Base-by-base conservation (phyloP, 2,329 filamentous ascomycete species). In the Aspergillus jensenii region DNA sequence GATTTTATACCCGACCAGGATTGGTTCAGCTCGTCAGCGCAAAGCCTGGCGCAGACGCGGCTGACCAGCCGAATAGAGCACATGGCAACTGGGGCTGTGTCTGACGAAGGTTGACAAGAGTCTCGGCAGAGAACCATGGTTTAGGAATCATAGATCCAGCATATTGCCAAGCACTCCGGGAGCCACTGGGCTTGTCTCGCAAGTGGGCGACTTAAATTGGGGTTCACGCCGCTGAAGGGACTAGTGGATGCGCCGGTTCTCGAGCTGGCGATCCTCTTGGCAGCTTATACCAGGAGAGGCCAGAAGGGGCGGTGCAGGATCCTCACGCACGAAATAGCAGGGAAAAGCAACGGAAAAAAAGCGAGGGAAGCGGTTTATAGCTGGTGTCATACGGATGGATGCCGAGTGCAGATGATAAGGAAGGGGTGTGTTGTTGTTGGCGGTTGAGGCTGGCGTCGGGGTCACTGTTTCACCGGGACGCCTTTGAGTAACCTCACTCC, bases 261-360 rank as follows among this genome's bases (percentile, higher is more conserved):
- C 57, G 50, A 53, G 49, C 17, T 45, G 59, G 56, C 60, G 60
- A 65, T 65, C 61, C 14, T 52, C 62, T 65, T 64, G 62, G 62
- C 63, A 44, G 23, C 35, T 19, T 41, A 27, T 15, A 19, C 14
- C 21, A 52, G 11, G n/a, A n/a, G 27, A 37, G 50, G 19, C 44
- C 21, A 49, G 41, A 53, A 49, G 51, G 51, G 56, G 51, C 51
- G 39, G 56, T 58, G 55, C 50, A 55, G 12, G 21, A 33, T 51
- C 37, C 8, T 46, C 27, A 21, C 40, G 19, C 23, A 40, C 25
- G 44, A 25, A 27, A 9, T 39, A 40, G 33, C 39, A 44, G 41
- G 23, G 31, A 43, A 44, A 7, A 41, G 33, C 17, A 45, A 39
- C 17, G 37, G 23, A 27, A 23, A 41, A 41, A 51, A 33, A 52